A percentile compares a stretch with the other conserved stretches of the same genome.
phyloP scores from a whole-genome alignment of 345 rosid genomes.

The Streptanthus diversifolius region DNA sequence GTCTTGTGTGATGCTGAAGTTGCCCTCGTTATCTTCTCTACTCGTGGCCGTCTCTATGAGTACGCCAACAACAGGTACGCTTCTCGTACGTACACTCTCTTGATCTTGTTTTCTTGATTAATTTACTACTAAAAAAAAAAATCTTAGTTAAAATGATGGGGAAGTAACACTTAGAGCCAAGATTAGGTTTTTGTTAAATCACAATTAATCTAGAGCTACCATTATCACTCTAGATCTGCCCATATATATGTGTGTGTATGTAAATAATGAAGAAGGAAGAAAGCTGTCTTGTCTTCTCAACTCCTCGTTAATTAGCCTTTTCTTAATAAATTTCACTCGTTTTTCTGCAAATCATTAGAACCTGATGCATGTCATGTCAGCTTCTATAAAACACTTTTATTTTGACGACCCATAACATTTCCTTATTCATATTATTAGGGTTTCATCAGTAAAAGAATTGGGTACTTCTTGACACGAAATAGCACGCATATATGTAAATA shows the following conservation, averaged over 20 bases:
- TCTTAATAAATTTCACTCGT: not conserved
- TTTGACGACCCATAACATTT: conserved; percentile 7
- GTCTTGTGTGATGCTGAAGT: conserved; percentile 84
- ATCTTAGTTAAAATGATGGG: not conserved
- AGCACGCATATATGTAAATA: not conserved
- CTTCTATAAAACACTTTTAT: not conserved
- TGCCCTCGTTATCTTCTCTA: conserved; percentile 79
- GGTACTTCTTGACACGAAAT: conserved; percentile 8
- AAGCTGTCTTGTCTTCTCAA: conserved; percentile 29
- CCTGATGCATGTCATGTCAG: conserved; percentile 7
- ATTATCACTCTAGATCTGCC: not conserved
- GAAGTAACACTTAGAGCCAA: not conserved
- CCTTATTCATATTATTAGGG: conserved; percentile 15
- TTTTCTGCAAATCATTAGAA: conserved; percentile 20
- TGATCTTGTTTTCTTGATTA: not conserved
- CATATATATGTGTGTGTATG: not conserved
- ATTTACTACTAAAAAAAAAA: not conserved
- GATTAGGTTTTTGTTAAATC: conserved; percentile 15
- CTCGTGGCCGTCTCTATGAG: conserved; percentile 86
- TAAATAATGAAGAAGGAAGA: not conserved
- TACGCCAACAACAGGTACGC: conserved; percentile 75
- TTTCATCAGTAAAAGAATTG: not conserved
- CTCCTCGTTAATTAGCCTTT: conserved; percentile 14
- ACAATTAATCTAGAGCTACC: not conserved
- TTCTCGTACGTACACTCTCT: conserved; percentile 26